Evolutionary conservation across 164 flowering plant species (phyloP).

Genomic region (Cinnamomum chago): DNA sequence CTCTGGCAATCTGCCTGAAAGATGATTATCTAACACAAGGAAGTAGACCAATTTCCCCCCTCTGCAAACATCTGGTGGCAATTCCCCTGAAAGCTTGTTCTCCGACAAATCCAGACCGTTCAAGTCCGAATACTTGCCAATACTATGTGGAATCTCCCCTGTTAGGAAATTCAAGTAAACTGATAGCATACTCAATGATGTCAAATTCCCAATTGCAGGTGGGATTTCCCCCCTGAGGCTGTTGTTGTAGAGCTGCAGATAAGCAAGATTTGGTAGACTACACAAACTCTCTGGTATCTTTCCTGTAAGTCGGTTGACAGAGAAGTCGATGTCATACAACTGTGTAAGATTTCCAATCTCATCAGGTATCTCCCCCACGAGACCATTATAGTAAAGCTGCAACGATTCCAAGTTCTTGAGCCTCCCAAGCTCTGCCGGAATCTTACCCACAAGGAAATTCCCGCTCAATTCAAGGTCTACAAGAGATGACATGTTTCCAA

Average conservation of each 20-base stretch:
- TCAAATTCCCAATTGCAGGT: constrained; percentile 50
- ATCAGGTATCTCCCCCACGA: constrained; percentile 64
- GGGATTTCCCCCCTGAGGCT: constrained; percentile 80
- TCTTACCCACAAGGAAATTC: constrained; percentile 51
- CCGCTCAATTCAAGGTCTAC: constrained; percentile 74
- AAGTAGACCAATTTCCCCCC: constrained; percentile 67
- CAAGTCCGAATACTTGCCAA: constrained; percentile 54
- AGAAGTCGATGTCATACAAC: constrained; percentile 66
- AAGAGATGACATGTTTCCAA: constrained; percentile 76
- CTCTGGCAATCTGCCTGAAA: constrained; percentile 65
- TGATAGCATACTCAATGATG: constrained; percentile 46
- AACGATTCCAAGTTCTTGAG: constrained; percentile 54
- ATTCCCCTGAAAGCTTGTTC: constrained; percentile 57
- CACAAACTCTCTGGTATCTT: constrained; percentile 64
- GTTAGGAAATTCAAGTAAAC: constrained; percentile 65
- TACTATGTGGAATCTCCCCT: constrained; percentile 56
- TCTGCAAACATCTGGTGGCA: constrained; percentile 66
- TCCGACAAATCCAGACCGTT: constrained; percentile 68
- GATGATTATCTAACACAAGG: constrained; percentile 55
- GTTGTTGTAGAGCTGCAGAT: constrained; percentile 78
- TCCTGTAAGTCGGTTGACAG: constrained; percentile 69
- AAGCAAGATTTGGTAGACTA: constrained; percentile 55
- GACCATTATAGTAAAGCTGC: constrained; percentile 78
- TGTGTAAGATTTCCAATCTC: constrained; percentile 73
- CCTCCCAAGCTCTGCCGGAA: constrained; percentile 63